These are phyloP conservation scores for Yamadazyma mexicana DNA, from an alignment of 1,139 yeast genomes.

Conservation along the genomic window DNA sequence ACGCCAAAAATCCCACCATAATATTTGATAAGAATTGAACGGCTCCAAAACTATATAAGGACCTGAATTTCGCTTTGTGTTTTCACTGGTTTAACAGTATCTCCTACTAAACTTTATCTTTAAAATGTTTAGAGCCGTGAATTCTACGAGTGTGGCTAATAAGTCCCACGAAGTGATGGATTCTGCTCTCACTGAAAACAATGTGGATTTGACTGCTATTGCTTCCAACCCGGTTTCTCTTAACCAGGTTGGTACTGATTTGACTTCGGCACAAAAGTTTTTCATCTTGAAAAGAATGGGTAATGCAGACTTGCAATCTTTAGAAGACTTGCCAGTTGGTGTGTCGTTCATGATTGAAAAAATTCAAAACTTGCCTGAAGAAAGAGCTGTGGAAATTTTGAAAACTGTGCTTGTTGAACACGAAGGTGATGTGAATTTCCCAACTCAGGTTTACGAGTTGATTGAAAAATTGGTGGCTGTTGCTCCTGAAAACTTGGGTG, in stretches of 20 bases:
- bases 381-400: constrained; percentile 44
- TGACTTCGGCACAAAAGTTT: constrained; percentile 28
- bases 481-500: constrained; percentile 7
- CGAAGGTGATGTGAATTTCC: constrained; percentile 51
- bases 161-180: constrained; percentile 7
- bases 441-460: constrained; percentile 31
- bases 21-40: neutral
- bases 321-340: constrained; percentile 33
- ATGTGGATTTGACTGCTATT: constrained; percentile 19
- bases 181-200: constrained; percentile 7
- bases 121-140: constrained; percentile 24
- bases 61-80: neutral
- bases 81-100: neutral
- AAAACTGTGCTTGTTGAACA: constrained; percentile 40
- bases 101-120: neutral
- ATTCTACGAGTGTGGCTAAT: constrained; percentile 12
- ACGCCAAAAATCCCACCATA: neutral
- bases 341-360: constrained; percentile 40
- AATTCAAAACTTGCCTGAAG: constrained; percentile 32
- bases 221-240: constrained; percentile 22
- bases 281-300: constrained; percentile 27
- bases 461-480: constrained; percentile 17
- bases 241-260: constrained; percentile 21
- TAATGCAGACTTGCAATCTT: constrained; percentile 22
- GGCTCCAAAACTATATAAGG: neutral